A percentile compares a stretch with the other conserved stretches of the same genome.
Evolutionary conservation across 2,329 filamentous ascomycete species (phyloP).

Genomic region (Calonectria hawksworthii): DNA sequence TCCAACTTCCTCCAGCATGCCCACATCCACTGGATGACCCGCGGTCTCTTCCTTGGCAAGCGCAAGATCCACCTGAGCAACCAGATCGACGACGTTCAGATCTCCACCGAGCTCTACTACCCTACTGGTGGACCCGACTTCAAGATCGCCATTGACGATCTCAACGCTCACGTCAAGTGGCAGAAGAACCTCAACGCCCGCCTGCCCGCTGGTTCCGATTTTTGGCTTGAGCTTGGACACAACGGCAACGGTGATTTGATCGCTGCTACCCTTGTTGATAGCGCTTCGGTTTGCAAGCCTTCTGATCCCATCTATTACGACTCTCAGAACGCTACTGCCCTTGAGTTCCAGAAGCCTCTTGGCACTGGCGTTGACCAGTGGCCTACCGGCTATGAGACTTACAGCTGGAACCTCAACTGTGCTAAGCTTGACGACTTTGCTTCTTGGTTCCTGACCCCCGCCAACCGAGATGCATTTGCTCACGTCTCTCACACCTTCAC

Average conservation of each 20-base stretch:
- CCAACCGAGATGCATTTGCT: constrained; percentile 34
- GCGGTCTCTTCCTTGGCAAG: constrained; percentile 36
- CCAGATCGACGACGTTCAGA: constrained; percentile 36
- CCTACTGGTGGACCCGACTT: constrained; percentile 30
- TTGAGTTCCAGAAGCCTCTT: constrained; percentile 30
- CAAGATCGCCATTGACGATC: constrained; percentile 31
- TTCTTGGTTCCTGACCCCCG: constrained; percentile 29
- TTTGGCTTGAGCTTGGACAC: constrained; percentile 35
- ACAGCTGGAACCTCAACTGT: constrained; percentile 27
- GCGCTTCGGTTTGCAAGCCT: neutral
- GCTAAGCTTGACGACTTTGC: constrained; percentile 32
- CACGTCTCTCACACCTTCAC: constrained; percentile 36
- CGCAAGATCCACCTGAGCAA: constrained; percentile 32
- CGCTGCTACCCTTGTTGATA: neutral
- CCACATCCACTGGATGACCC: constrained; percentile 38
- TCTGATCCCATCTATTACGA: constrained; percentile 25
- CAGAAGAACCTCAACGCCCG: constrained; percentile 32
- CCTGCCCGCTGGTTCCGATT: constrained; percentile 29
- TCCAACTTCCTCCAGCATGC: constrained; percentile 34
- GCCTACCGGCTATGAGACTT: constrained; percentile 24
- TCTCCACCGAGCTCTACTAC: constrained; percentile 31
- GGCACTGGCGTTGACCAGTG: constrained; percentile 29
- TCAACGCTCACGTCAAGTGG: constrained; percentile 33
- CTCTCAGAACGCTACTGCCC: constrained; percentile 20
- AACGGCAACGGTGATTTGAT: constrained; percentile 38